Evolutionary conservation across 352 stramenopile species (phyloP).

Genomic region (Phytophthora fragariae): DNA sequence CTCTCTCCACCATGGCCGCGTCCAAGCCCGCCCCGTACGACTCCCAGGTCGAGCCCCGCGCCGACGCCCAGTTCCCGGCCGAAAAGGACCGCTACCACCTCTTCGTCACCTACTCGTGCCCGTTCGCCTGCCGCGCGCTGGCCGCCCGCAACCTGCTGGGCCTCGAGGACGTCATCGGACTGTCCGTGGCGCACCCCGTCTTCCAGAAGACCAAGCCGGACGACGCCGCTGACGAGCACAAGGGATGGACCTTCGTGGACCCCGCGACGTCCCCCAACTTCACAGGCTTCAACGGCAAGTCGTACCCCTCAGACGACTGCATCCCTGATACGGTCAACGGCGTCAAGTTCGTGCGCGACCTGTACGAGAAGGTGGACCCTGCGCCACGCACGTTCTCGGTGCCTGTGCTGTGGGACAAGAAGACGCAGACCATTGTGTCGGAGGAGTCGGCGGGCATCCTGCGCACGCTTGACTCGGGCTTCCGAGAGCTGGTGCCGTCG

Average conservation of each 20-base stretch:
- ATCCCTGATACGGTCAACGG: slow-evolving; percentile 42
- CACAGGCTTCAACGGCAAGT: slow-evolving; percentile 16
- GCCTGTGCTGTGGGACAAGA: slow-evolving; percentile 79
- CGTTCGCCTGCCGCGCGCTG: slow-evolving; percentile 68
- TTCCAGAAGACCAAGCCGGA: slow-evolving; percentile 53
- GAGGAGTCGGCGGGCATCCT: slow-evolving; percentile 89
- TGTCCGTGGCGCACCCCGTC: slow-evolving; percentile 83
- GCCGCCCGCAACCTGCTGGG: slow-evolving; percentile 90
- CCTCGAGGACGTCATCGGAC: slow-evolving; percentile 88
- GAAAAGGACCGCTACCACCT: slow-evolving; percentile 90
- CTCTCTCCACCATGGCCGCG: slow-evolving; percentile 9
- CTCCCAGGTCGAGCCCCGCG: slow-evolving; percentile 22
- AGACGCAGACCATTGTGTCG: slow-evolving; percentile 75
- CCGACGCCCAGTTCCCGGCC: slow-evolving; percentile 28
- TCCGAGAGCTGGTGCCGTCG: slow-evolving; percentile 49
- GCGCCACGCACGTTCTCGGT: slow-evolving; percentile 46
- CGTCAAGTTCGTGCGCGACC: slow-evolving; percentile 36
- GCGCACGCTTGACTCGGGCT: slow-evolving; percentile 52
- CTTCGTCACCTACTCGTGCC: slow-evolving; percentile 93
- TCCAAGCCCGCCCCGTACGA: slow-evolving; percentile 26
- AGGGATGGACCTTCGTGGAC: slow-evolving; percentile 50
- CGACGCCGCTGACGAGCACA: slow-evolving; percentile 45
- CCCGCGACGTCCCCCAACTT: slow-evolving; percentile 2
- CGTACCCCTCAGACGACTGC: slow-evolving; percentile 29
- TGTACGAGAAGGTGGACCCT: slow-evolving; percentile 49